Conservation (phyloP, 192 early-diverging fungal species). For the Mycoemilia scoparia region DNA sequence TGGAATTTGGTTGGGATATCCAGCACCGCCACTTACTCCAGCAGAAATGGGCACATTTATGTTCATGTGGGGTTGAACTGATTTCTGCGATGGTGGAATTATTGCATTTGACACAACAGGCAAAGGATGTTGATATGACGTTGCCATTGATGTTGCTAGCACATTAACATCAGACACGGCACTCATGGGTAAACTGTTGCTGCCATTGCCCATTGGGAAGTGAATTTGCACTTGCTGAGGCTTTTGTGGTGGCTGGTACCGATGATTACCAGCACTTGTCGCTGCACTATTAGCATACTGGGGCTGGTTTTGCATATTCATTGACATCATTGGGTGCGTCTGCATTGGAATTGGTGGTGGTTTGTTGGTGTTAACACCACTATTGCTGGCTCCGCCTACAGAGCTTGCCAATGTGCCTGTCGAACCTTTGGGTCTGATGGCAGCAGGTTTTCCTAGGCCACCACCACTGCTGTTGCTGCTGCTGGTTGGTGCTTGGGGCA, state of each 20-base stretch:
- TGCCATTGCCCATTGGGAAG: constrained; percentile 2
- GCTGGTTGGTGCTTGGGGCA: too few species aligned
- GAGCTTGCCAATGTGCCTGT: too few species aligned
- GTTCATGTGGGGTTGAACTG: too few species aligned
- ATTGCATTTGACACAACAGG: constrained; percentile 1
- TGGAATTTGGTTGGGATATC: too few species aligned
- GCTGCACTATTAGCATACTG: constrained; percentile 12
- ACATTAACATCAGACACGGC: too few species aligned
- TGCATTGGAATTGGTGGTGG: constrained; percentile 4
- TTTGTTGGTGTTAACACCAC: too few species aligned
- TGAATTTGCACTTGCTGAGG: constrained; percentile 9
- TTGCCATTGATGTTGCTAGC: constrained; percentile 1
- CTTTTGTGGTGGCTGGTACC: constrained; percentile 15
- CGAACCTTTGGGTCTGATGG: too few species aligned
- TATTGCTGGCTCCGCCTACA: too few species aligned
- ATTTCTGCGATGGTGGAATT: constrained; percentile 5
- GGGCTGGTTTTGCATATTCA: constrained; percentile 21
- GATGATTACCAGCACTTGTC: constrained; percentile 20
- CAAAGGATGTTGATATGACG: neutral
- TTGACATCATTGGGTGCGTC: constrained; percentile 7
- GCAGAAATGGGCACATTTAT: too few species aligned
- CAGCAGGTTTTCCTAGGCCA: too few species aligned
- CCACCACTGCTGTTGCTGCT: too few species aligned
- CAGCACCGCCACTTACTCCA: too few species aligned
- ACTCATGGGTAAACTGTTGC: constrained; percentile 2